Percentiles rank a stretch among this genome's conserved stretches.
phyloP scores from a whole-genome alignment of 371 early-diverging fungal species.

The Globomyces sp. region DNA sequence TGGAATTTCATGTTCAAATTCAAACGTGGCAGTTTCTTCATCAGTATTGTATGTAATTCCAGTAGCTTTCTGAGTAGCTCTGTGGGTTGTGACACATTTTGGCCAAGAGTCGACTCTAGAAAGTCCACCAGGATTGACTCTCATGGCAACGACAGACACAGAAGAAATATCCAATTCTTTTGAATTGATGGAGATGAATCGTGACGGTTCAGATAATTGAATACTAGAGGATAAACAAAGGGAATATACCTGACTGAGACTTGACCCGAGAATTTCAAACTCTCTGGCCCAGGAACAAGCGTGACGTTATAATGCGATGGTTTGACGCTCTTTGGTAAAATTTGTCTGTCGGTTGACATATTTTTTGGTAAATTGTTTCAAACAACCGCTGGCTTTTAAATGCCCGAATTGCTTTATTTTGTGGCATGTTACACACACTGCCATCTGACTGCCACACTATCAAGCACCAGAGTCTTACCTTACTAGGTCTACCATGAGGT shows the following conservation, averaged over 20 bases:
- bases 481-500: no score
- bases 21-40: slow-evolving; percentile 60
- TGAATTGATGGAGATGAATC: neutral
- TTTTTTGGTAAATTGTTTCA: no score
- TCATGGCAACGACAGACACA: slow-evolving; percentile 6
- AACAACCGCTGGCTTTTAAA: no score
- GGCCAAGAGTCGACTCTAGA: neutral
- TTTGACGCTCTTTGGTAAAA: slow-evolving; percentile 68
- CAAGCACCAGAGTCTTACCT: no score
- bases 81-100: neutral
- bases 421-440: no score
- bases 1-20: slow-evolving; percentile 54
- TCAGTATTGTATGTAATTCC: slow-evolving; percentile 59
- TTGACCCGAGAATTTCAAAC: slow-evolving; percentile 65
- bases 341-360: slow-evolving; percentile 32
- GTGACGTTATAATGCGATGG: slow-evolving; percentile 76
- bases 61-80: slow-evolving; percentile 55
- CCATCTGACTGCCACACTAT: no score
- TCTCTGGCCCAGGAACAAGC: slow-evolving; percentile 65
- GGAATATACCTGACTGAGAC: slow-evolving; percentile 42
- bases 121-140: slow-evolving; percentile 1
- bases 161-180: neutral
- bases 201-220: no score
- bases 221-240: no score
- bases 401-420: no score